phyloP scores from a whole-genome alignment of 1,139 yeast species.

The Hemisphaericaspora lyxosophila region DNA sequence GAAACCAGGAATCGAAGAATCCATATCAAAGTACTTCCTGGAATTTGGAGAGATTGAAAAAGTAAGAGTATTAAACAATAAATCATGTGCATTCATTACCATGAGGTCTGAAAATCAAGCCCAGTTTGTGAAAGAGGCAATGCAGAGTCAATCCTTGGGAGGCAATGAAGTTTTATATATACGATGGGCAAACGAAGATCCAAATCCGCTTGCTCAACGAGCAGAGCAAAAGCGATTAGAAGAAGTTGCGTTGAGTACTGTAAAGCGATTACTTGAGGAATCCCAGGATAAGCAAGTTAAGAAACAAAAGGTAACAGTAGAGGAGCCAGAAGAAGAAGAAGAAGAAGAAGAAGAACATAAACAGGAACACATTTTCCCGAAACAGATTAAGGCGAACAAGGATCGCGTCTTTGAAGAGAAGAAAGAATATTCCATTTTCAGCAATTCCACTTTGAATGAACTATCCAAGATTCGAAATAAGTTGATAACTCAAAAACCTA shows the following conservation, averaged over 20 bases:
- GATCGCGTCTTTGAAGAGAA: neutral
- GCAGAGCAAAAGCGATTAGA: slow-evolving; percentile 46
- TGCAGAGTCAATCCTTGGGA: slow-evolving; percentile 73
- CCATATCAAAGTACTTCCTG: slow-evolving; percentile 51
- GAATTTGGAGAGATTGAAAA: slow-evolving; percentile 81
- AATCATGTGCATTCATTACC: slow-evolving; percentile 79
- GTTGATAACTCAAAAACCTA: slow-evolving; percentile 6
- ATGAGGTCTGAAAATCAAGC: slow-evolving; percentile 70
- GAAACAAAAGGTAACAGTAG: slow-evolving; percentile 10
- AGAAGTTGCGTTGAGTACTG: slow-evolving; percentile 35
- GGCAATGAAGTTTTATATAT: slow-evolving; percentile 65
- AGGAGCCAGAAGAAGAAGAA: slow-evolving; percentile 15
- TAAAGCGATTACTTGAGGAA: slow-evolving; percentile 26
- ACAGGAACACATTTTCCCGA: neutral
- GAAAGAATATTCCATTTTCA: slow-evolving; percentile 6
- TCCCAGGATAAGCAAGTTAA: slow-evolving; percentile 7
- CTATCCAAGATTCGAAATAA: slow-evolving; percentile 10
- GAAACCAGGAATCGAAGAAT: slow-evolving; percentile 27
- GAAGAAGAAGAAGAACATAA: slow-evolving; percentile 9
- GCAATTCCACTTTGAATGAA: slow-evolving; percentile 11
- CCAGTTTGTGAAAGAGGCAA: slow-evolving; percentile 92
- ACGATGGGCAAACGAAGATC: slow-evolving; percentile 91
- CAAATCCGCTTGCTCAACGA: slow-evolving; percentile 66
- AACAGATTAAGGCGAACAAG: neutral
- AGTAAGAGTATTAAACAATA: slow-evolving; percentile 57